Conservation (phyloP, 2,329 filamentous ascomycete genomes). For the Fusarium sp. region DNA sequence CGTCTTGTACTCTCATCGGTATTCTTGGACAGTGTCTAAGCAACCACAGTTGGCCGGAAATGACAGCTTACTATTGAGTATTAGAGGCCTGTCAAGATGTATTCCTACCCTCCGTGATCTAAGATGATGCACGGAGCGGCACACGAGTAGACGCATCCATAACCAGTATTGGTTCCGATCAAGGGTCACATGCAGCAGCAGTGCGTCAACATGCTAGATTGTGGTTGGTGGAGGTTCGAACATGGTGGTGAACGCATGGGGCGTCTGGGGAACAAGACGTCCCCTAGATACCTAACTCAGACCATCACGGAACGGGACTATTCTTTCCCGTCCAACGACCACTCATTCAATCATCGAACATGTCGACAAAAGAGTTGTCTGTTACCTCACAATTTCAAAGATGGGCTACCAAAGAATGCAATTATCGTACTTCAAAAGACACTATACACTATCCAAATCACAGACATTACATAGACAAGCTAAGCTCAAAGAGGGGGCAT, state of each 20-base stretch:
- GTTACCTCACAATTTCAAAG: background rate
- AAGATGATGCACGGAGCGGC: constrained; percentile 23
- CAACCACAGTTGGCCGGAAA: background rate
- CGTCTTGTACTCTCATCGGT: background rate
- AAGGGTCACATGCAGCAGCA: constrained; percentile 24
- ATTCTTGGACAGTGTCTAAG: background rate
- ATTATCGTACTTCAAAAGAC: constrained; percentile 26
- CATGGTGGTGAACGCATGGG: background rate
- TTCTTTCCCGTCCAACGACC: background rate
- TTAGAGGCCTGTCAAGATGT: constrained; percentile 1
- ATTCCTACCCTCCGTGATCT: constrained; percentile 7
- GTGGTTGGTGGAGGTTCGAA: constrained; percentile 7
- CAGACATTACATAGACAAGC: constrained; percentile 41
- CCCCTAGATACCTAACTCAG: background rate
- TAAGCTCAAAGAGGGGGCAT: constrained; percentile 21
- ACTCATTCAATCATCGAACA: background rate
- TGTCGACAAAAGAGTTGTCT: background rate
- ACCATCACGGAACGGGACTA: background rate
- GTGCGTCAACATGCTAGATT: background rate
- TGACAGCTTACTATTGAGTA: background rate
- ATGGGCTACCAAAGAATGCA: background rate
- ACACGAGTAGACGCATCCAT: background rate
- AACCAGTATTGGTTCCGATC: constrained; percentile 14
- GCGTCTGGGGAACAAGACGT: constrained; percentile 13
- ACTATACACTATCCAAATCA: constrained; percentile 40